Evolutionary conservation across 2,329 filamentous ascomycete genomes (phyloP), one percentile per base, ranked within the genome.

Genomic region (Colletotrichum filicis): DNA sequence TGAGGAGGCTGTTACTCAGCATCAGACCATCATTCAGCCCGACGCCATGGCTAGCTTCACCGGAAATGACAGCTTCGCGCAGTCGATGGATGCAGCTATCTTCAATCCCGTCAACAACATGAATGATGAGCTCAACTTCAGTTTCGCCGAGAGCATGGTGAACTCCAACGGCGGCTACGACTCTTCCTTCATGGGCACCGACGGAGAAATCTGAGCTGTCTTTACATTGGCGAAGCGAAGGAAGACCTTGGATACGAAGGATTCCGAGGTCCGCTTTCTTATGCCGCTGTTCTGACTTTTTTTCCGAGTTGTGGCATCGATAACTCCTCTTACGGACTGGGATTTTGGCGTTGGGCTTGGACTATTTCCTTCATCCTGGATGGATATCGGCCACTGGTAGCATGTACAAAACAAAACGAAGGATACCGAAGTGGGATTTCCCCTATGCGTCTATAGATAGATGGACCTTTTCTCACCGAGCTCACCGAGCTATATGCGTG

Each of bases 131-230:
- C 22, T 37, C 58, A 46, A 56, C 49, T 66, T 66, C 9, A 73
- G 67, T 56, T 71, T 76, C 12, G 60, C 52, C 49, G 52, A 61
- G 56, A 62, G 24, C 58, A 60, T 59, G 46, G 59, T 35, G 16
- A 64, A 24, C 28, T 53, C 32, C 35, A 53, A 56, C 68, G 19
- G 55, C 61, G 60, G 9, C 56, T 26, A 57, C 53, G 52, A 66
- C 53, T 64, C 74, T 24, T 79, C 74, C 30, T 79, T 79, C 19
- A 75, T 75, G 52, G 76, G 79, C 24, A 75, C 76, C 4, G 82
- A 84, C 16, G 84, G 82, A 55, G 84, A 85, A 76, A 79, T 82
- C 68, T 85, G 72, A 77, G 62, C 12, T 19, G 24, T 7, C 37
- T 42, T 28, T 8, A 26, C 4, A n/a, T 24, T 19, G 22, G 19